These are phyloP conservation scores for Mortierella alpina DNA, from an alignment of 192 early-diverging fungal genomes.

Conservation along the genomic window DNA sequence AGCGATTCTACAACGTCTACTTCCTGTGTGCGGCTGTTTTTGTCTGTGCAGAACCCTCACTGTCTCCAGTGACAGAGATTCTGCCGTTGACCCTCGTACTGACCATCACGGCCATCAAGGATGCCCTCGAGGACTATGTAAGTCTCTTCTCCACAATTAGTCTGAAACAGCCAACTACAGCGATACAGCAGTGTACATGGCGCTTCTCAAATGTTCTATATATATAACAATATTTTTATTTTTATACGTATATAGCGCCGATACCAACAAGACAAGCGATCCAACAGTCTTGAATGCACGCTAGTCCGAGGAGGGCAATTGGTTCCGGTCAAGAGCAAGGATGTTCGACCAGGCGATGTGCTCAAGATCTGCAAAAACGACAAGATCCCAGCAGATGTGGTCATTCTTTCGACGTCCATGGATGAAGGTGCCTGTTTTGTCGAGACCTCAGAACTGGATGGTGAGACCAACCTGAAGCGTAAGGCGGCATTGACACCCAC, in stretches of 20 bases:
- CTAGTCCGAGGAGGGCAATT: conserved; percentile 31
- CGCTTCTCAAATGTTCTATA: conserved; percentile 60
- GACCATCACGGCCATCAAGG: conserved; percentile 88
- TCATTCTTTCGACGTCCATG: conserved; percentile 87
- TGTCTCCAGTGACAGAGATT: conserved; percentile 48
- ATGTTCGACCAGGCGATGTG: conserved; percentile 92
- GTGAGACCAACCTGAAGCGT: conserved; percentile 96
- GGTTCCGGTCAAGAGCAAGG: conserved; percentile 72
- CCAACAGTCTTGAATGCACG: conserved; percentile 36
- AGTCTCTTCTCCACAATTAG: conserved; percentile 11
- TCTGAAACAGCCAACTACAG: not conserved
- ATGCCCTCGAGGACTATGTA: conserved; percentile 86
- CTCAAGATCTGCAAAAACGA: conserved; percentile 87
- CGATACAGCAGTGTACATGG: not conserved
- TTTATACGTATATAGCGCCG: conserved; percentile 19
- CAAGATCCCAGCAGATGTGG: conserved; percentile 91
- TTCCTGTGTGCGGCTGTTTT: conserved; percentile 47
- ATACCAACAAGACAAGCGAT: conserved; percentile 47
- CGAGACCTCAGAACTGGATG: conserved; percentile 96
- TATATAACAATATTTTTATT: conserved; percentile 30
- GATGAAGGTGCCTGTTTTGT: conserved; percentile 96
- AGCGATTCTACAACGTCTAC: conserved; percentile 51
- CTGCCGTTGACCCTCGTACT: conserved; percentile 81
- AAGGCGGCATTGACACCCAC: conserved; percentile 90
- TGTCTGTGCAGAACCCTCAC: conserved; percentile 49